Percentiles rank a stretch among this genome's conserved stretches.
Evolutionary conservation across 2,329 filamentous ascomycete genomes (phyloP).

Genomic region (Myriosclerotinia scirpicola): DNA sequence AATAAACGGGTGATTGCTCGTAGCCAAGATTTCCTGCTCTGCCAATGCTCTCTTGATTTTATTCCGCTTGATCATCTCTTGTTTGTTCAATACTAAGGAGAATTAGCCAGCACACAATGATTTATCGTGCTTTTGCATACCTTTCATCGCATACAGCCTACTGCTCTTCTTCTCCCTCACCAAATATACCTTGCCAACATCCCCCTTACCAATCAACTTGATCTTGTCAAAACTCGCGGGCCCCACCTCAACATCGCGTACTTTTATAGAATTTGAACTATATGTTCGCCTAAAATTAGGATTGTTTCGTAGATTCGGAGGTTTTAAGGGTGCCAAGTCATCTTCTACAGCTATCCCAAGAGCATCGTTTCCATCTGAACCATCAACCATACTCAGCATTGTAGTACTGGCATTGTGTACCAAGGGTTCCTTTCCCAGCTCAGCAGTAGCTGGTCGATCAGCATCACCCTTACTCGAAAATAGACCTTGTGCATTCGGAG

Average conservation of each 20-base stretch:
- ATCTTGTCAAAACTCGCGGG: constrained; percentile 99
- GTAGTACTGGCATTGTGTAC: constrained; percentile 55
- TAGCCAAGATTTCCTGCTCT: constrained; percentile 96
- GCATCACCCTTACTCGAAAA: constrained; percentile 64
- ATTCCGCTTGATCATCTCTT: constrained; percentile 99
- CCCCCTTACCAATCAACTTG: constrained; percentile 97
- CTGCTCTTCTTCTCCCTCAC: constrained; percentile 97
- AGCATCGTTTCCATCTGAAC: constrained; percentile 41
- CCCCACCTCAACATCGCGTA: constrained; percentile 93
- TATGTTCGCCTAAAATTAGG: constrained; percentile 90
- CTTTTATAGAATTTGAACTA: constrained; percentile 98
- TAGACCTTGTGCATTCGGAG: constrained; percentile 92
- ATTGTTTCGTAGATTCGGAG: constrained; percentile 64
- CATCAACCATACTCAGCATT: constrained; percentile 49
- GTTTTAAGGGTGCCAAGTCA: constrained; percentile 61
- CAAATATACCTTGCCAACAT: constrained; percentile 97
- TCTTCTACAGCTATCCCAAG: constrained; percentile 50
- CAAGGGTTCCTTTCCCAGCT: constrained; percentile 80
- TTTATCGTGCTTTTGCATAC: constrained; percentile 50
- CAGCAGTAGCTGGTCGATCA: constrained; percentile 78
- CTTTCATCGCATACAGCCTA: constrained; percentile 97
- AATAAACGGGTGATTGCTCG: constrained; percentile 98
- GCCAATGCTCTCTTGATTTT: constrained; percentile 98
- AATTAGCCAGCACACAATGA: constrained; percentile 27
- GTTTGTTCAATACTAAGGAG: constrained; percentile 86